These are phyloP conservation scores for Fomitopsis pinicola DNA, from an alignment of 1,284 basidiomycete species.

Conservation along the genomic window DNA sequence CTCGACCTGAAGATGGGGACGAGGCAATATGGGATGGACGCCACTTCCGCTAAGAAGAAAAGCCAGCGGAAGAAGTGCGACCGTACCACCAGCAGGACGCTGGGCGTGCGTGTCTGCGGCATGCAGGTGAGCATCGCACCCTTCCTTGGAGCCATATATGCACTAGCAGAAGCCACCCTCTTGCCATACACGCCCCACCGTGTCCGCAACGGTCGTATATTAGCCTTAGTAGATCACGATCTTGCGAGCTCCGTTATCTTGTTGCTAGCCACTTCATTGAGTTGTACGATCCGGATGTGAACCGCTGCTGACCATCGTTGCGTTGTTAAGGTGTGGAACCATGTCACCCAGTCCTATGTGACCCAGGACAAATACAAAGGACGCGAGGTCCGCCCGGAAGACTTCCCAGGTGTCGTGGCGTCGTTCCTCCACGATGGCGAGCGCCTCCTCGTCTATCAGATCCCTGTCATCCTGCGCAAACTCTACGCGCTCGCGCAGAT, in stretches of 20 bases:
- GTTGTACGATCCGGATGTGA: slow-evolving; percentile 1
- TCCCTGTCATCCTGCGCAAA: slow-evolving; percentile 88
- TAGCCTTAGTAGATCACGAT: not conserved
- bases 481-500: slow-evolving; percentile 93
- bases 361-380: slow-evolving; percentile 98
- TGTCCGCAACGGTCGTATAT: not conserved
- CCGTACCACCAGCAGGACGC: slow-evolving; percentile 85
- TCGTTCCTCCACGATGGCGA: slow-evolving; percentile 88
- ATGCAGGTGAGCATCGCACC: slow-evolving; percentile 80
- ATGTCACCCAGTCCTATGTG: slow-evolving; percentile 74
- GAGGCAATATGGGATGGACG: slow-evolving; percentile 96
- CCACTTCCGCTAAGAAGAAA: slow-evolving; percentile 89
- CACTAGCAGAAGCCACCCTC: not conserved
- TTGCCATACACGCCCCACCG: not conserved
- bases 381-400: slow-evolving; percentile 80
- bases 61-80: slow-evolving; percentile 99
- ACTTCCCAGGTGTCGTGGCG: slow-evolving; percentile 80
- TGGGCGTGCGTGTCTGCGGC: slow-evolving; percentile 94
- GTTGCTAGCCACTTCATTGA: slow-evolving; percentile 5
- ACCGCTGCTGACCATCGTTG: slow-evolving; percentile 16
- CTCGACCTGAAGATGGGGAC: slow-evolving; percentile 99
- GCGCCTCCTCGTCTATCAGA: slow-evolving; percentile 83
- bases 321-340: slow-evolving; percentile 80
- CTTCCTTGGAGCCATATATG: not conserved
- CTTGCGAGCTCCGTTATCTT: slow-evolving; percentile 9